Evolutionary conservation across 1,284 basidiomycete genomes (phyloP), one percentile per base, ranked within the genome.

Genomic region (Marasmius tenuissimus): DNA sequence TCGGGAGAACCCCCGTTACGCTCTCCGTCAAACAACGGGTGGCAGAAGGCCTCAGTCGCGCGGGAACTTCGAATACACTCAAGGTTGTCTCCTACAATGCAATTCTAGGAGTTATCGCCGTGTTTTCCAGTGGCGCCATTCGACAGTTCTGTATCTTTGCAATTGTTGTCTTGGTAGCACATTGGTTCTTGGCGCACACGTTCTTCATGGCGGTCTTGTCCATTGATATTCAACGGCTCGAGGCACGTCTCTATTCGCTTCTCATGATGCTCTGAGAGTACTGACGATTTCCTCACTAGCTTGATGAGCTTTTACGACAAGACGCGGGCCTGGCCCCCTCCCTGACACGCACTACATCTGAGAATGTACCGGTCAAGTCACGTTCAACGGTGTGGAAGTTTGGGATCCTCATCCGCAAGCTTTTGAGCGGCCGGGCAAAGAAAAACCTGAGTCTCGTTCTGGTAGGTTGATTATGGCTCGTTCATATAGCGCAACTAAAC

Each of bases 111-210:
- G 75, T 92, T 61, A 89, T 97, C 42, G 93, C 92, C 4, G 81
- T 89, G 53, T 88, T 92, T 68, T 86, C 92, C 37, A 83, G 85
- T 1, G 89, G 92, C 27, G 93, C 94, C 1, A 94, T 98, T 38
- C 85, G 91, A 56, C 94, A 98, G 71, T 97, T 98, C 71, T 97
- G 96, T 75, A 83, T 89, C 4, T 98, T 98, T 73, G 94, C 95
- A 0, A 91, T 96, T 49, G 94, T 97, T 38, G 94, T 97, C 7
- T 84, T 98, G 40, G 89, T 98, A 40, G 94, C 95, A 34, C 96
- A 98, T 74, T 98, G 94, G 92, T 97, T 96, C 75, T 79, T 97
- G 60, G 92, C 95, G 22, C 93, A 96, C 72, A 95, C 93, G 0
- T 95, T 96, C 75, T 97, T 96, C 74, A 82, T 94, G 67, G 92